Percentiles rank a stretch among this genome's conserved stretches.
phyloP scores from a whole-genome alignment of 305 asterid genomes.

The Salvia sclarea region DNA sequence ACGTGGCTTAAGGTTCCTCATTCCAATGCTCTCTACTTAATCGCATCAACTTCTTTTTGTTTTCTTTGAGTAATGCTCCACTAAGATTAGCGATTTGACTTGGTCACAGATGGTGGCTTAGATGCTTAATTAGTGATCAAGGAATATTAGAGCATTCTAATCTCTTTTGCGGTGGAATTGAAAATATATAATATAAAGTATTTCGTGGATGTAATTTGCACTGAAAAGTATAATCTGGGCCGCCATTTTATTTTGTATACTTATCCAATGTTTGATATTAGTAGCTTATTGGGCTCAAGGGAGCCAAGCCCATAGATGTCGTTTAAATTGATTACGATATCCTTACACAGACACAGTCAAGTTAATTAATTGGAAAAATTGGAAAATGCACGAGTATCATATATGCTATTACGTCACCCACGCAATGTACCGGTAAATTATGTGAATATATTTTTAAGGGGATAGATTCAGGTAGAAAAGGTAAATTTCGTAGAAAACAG shows the following conservation, averaged over 20 bases:
- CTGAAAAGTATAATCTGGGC: neutral
- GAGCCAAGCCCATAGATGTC: neutral
- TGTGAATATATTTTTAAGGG: no score
- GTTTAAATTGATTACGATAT: neutral
- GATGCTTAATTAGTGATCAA: conserved; percentile 24
- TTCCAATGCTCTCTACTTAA: conserved; percentile 33
- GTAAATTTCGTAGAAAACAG: no score
- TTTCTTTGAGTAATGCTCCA: conserved; percentile 31
- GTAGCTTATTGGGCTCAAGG: conserved; percentile 1
- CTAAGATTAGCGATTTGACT: conserved; percentile 33
- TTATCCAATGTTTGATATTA: no score
- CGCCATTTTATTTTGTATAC: neutral
- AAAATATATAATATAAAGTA: neutral
- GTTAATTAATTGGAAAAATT: no score
- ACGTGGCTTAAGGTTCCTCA: conserved; percentile 36
- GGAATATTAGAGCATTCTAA: conserved; percentile 15
- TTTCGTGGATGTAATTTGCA: neutral
- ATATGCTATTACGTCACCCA: no score
- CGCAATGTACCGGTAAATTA: no score
- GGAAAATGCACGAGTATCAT: no score
- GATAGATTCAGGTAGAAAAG: no score
- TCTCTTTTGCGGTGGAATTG: conserved; percentile 12
- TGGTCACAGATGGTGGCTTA: conserved; percentile 34
- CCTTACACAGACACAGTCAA: no score
- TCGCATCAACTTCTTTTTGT: neutral